Percentiles rank a stretch among this genome's conserved stretches.
Conservation (phyloP, 2,329 filamentous ascomycete genomes). For the Fonsecaea monophora region DNA sequence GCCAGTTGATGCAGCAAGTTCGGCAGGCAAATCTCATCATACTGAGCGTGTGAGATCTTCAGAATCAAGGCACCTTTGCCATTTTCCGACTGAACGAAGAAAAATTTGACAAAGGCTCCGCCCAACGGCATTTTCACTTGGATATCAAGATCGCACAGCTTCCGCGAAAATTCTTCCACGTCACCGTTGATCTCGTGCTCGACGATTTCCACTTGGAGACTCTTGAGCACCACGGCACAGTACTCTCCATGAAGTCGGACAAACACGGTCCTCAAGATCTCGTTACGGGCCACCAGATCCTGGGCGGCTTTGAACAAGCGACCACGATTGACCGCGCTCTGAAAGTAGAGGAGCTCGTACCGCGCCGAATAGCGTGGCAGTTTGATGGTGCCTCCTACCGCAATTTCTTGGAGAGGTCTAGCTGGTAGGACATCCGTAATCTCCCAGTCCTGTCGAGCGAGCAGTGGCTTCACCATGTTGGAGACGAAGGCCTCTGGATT, state of each 20-base stretch:
- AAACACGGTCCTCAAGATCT: no score
- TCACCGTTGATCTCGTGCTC: conserved; percentile 61
- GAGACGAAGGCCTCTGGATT: no score
- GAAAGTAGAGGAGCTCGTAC: conserved; percentile 70
- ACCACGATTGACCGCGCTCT: conserved; percentile 56
- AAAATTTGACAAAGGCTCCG: conserved; percentile 67
- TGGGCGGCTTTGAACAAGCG: conserved; percentile 57
- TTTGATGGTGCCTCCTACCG: conserved; percentile 64
- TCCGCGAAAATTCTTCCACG: conserved; percentile 59
- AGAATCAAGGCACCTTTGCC: no score
- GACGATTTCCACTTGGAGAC: conserved; percentile 60
- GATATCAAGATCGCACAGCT: conserved; percentile 63
- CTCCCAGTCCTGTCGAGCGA: conserved; percentile 51
- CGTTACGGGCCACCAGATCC: no score
- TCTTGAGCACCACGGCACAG: conserved; percentile 57
- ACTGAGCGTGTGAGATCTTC: no score
- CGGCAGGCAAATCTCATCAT: no score
- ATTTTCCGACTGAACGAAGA: no score
- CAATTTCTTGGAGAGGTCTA: conserved; percentile 65
- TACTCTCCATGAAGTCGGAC: no score
- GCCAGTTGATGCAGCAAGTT: no score
- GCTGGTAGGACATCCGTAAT: conserved; percentile 65
- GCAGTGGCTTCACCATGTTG: no score
- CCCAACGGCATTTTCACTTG: conserved; percentile 63
- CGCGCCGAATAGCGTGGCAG: conserved; percentile 67